Conservation (phyloP, 2,329 filamentous ascomycete species). For the Fonsecaea pedrosoi region DNA sequence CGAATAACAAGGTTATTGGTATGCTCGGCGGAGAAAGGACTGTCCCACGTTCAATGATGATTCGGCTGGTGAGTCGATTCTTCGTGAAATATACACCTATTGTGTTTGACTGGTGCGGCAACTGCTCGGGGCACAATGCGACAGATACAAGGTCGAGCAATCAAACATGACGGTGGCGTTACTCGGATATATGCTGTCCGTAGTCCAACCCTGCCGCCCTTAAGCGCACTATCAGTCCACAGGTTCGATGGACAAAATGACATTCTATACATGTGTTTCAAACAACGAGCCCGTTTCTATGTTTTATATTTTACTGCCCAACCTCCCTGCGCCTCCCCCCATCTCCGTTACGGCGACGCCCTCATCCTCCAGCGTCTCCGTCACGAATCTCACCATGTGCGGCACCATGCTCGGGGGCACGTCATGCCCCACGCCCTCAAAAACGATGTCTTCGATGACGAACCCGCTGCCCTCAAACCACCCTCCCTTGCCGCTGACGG, state of each 20-base stretch:
- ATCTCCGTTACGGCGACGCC: constrained; percentile 1
- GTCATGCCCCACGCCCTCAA: constrained; percentile 64
- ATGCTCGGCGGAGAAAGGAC: not conserved
- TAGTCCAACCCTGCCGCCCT: not conserved
- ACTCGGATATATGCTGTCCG: not conserved
- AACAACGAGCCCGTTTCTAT: not conserved
- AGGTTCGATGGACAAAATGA: not conserved
- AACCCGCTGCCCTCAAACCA: constrained; percentile 60
- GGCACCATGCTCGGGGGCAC: constrained; percentile 63
- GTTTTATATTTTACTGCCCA: constrained; percentile 34
- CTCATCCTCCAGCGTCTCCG: constrained; percentile 47
- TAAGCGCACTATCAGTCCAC: not conserved
- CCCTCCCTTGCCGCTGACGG: constrained; percentile 47
- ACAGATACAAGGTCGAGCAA: not conserved
- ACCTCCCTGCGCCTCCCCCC: constrained; percentile 12
- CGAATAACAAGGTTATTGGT: not conserved
- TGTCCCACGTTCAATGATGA: not conserved
- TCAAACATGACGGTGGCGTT: not conserved
- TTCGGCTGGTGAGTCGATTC: not conserved
- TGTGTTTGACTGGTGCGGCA: not conserved
- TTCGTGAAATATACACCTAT: not conserved
- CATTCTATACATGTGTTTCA: not conserved
- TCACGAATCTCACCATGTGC: constrained; percentile 62
- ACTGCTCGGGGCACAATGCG: not conserved
- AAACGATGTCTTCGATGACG: constrained; percentile 63